Conservation (phyloP, 2,329 filamentous ascomycete genomes). For the Ophiocordyceps australis region DNA sequence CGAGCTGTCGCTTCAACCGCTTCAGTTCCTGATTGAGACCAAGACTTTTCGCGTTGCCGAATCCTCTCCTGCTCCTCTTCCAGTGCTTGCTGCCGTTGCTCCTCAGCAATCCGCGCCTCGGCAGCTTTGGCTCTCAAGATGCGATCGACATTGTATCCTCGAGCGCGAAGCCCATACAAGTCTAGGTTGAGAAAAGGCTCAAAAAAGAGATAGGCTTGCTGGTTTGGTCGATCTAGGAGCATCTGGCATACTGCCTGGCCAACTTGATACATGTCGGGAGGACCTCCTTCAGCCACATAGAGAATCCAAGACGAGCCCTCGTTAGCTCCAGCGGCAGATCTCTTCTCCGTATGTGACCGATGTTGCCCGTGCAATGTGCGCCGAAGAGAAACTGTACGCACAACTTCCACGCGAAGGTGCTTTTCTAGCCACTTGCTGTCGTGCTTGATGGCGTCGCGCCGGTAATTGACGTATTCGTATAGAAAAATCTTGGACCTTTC, state of each 20-base stretch:
- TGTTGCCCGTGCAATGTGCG: constrained; percentile 55
- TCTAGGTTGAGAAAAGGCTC: constrained; percentile 82
- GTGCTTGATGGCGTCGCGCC: constrained; percentile 61
- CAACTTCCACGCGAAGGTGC: constrained; percentile 60
- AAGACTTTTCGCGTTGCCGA: constrained; percentile 31
- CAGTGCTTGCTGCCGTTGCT: constrained; percentile 55
- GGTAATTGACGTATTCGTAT: constrained; percentile 54
- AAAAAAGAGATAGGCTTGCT: constrained; percentile 77
- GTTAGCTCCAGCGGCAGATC: constrained; percentile 49
- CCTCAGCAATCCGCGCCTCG: constrained; percentile 74
- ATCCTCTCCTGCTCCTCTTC: constrained; percentile 56
- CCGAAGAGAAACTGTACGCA: constrained; percentile 60
- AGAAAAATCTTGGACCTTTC: constrained; percentile 84
- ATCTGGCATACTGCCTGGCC: constrained; percentile 72
- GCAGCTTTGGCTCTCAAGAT: constrained; percentile 79
- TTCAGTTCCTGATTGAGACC: constrained; percentile 18
- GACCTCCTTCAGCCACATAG: constrained; percentile 52
- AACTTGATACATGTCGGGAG: constrained; percentile 78
- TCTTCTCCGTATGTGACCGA: constrained; percentile 54
- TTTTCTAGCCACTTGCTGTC: constrained; percentile 84
- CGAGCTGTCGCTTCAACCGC: constrained; percentile 19
- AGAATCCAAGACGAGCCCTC: constrained; percentile 41
- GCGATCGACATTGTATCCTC: constrained; percentile 92
- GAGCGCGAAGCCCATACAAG: constrained; percentile 60
- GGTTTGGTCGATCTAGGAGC: constrained; percentile 64